These are phyloP conservation scores for Saksenaea oblongispora DNA, from an alignment of 371 early-diverging fungal species.

Conservation along the genomic window DNA sequence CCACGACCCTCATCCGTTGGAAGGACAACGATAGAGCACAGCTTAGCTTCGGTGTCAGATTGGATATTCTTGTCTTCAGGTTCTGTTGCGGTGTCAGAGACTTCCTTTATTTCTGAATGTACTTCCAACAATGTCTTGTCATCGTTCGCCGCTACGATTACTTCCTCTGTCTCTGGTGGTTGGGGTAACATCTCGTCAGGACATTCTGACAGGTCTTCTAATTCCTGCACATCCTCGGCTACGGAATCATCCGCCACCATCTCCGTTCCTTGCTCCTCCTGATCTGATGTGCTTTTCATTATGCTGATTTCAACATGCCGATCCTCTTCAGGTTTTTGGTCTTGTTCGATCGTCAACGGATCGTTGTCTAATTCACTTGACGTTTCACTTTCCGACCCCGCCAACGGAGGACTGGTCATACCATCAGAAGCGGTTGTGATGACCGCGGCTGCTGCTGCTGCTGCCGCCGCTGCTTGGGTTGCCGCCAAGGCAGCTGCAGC, in stretches of 20 bases:
- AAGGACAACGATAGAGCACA: background rate
- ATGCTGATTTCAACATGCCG: background rate
- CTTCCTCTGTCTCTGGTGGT: background rate
- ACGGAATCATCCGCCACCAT: background rate
- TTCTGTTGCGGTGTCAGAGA: background rate
- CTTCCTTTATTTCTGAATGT: too few species aligned
- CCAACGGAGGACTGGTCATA: slow-evolving; percentile 5
- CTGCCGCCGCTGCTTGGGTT: slow-evolving; percentile 5
- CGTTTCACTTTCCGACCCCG: background rate
- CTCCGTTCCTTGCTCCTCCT: background rate
- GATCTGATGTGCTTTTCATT: background rate
- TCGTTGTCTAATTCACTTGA: background rate
- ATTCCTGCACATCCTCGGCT: background rate
- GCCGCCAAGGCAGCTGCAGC: slow-evolving; percentile 6
- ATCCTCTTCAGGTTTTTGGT: background rate
- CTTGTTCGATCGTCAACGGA: too few species aligned
- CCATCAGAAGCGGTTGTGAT: background rate
- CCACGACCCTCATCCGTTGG: background rate
- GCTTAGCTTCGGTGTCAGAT: too few species aligned
- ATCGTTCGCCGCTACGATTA: too few species aligned
- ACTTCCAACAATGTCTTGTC: too few species aligned
- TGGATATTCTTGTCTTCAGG: background rate
- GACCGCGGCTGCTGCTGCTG: background rate
- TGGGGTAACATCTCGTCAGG: too few species aligned
- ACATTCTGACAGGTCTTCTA: too few species aligned